These are phyloP conservation scores for Davidsoniella neocaledoniae DNA, from an alignment of 2,329 filamentous ascomycete genomes.

Conservation along the genomic window DNA sequence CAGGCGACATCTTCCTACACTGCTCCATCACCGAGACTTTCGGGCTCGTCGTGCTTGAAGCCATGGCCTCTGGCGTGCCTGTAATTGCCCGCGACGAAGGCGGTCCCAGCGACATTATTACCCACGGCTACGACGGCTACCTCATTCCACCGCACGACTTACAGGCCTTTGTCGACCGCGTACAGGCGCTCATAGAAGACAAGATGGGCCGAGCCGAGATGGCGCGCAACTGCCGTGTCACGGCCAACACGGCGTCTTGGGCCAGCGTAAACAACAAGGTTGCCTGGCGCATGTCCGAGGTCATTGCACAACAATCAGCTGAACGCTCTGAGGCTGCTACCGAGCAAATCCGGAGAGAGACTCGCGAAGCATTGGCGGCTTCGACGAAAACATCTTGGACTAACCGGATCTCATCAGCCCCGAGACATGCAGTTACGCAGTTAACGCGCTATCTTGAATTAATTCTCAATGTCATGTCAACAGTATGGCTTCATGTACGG, in stretches of 20 bases:
- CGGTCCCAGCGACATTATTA: slow-evolving; percentile 50
- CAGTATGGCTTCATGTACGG: slow-evolving; percentile 21
- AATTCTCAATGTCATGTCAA: no score
- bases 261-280: slow-evolving; percentile 56
- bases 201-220: slow-evolving; percentile 27
- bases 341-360: slow-evolving; percentile 17
- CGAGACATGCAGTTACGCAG: no score
- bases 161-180: slow-evolving; percentile 37
- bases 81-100: slow-evolving; percentile 54
- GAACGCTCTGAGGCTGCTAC: slow-evolving; percentile 10
- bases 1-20: slow-evolving; percentile 53
- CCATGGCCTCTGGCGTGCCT: slow-evolving; percentile 53
- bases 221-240: slow-evolving; percentile 29
- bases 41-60: slow-evolving; percentile 52
- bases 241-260: slow-evolving; percentile 50
- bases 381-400: no score
- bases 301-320: slow-evolving; percentile 27
- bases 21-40: slow-evolving; percentile 59
- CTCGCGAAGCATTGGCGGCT: neutral
- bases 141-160: slow-evolving; percentile 43
- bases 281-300: slow-evolving; percentile 43
- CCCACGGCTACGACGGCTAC: slow-evolving; percentile 41
- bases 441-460: no score
- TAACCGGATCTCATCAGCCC: no score
- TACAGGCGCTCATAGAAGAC: slow-evolving; percentile 33